Base-by-base conservation (phyloP, 257 asterid species). In the Gentiana macrophylla region DNA sequence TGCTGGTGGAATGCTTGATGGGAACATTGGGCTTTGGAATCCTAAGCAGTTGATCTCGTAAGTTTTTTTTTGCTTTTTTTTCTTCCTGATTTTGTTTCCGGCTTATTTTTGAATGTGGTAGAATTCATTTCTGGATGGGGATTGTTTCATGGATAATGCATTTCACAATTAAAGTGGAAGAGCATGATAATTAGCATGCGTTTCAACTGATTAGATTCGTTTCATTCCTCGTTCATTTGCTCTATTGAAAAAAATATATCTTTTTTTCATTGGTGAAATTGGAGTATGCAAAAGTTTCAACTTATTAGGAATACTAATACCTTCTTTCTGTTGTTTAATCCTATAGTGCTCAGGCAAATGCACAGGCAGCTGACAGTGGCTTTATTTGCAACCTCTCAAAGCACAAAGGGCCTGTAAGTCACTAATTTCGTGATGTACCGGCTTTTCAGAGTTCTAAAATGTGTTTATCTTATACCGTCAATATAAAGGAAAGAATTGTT, bases 1-100 rank as follows among this genome's bases (percentile, higher is more conserved):
- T 62, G 98, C 98, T 32, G 98, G 98, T 67, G 98, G 98, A 36
- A 86, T 91, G 24, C 94, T 83, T 34, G 98, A 91, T 71, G 98
- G 98, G 49, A 84, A 71, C 79, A 84, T 91, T 77, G 88, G 90
- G 35, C 81, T 91, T 24, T 91, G 98, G 98, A 87, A 91, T 77
- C 98, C 98, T 1, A 84, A 77, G 71, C 56, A 65, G 49, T 63
- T 91, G 82, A 84, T 91, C 89, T 70, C 84, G 98, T 91, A 74
- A 75, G n/a, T n/a, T 58, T 43, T 38, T 12, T 46, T 44, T 53
- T 43, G 6, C 56, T 50, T 65, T 69, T 57, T 43, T 11, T 52
- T 4, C 7, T 38, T 41, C 8, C 46, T 41, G 46, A 5, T 41
- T 41, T 4, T 41, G 6, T 41, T 41, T 4, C 46, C 46, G 9